Conservation (phyloP, 2,329 filamentous ascomycete genomes). For the Aspergillus hortae region DNA sequence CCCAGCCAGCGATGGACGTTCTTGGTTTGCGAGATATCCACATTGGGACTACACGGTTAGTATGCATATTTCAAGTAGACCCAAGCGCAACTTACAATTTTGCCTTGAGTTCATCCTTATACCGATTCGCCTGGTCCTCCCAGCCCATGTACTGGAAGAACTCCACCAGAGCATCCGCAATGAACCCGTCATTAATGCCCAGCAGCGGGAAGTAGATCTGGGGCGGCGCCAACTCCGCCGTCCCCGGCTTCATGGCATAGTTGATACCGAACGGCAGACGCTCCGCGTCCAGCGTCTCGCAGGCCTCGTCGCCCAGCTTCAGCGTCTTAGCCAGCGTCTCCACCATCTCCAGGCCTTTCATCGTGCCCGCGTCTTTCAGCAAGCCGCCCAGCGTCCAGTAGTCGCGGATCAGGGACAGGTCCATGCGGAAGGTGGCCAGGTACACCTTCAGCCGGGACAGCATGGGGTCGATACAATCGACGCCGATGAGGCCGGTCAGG, state of each 20-base stretch:
- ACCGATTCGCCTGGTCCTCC: background rate
- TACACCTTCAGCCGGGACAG: background rate
- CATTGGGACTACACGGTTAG: background rate
- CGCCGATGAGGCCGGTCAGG: background rate
- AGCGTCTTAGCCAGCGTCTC: background rate
- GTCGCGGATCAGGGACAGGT: background rate
- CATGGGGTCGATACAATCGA: background rate
- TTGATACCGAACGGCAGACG: conserved; percentile 1
- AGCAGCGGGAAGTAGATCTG: conserved; percentile 2
- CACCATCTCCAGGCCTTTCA: background rate
- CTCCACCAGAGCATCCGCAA: background rate
- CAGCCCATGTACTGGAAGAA: conserved; percentile 1
- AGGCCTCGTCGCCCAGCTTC: background rate
- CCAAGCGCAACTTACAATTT: background rate
- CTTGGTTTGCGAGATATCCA: background rate
- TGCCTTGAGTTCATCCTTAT: background rate
- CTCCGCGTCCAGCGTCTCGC: conserved; percentile 1
- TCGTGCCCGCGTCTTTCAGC: background rate
- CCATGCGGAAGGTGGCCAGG: background rate
- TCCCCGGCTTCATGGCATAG: background rate
- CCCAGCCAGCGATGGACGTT: conserved; percentile 2
- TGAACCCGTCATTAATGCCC: background rate
- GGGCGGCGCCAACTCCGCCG: background rate
- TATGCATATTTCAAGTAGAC: background rate
- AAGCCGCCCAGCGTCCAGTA: background rate